Base-by-base conservation (phyloP, 352 stramenopile species). In the Globisporangium heterothallicum region DNA sequence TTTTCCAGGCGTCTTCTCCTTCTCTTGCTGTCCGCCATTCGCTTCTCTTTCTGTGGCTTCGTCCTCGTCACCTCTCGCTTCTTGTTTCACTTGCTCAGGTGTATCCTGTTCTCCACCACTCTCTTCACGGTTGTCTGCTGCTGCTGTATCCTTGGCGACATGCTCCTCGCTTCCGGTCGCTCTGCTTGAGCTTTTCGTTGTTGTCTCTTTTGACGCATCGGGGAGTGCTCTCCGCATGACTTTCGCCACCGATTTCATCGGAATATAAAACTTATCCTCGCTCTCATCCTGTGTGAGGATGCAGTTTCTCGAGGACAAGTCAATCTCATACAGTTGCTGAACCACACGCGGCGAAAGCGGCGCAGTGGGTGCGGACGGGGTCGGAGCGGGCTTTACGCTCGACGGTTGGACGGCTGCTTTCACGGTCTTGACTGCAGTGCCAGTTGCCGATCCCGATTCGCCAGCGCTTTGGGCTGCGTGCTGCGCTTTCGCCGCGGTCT, bases 191-290 rank as follows among this genome's bases (percentile, higher is more conserved):
- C 13, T 45, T 19, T 5, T 45, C 24, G 24, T 21, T 18, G 24
- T 34, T 25, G 18, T 29, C 4, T 43, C 10, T 36, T 19, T 19
- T 16, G 21, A 19, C 2, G 21, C 56, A 14, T 59, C 60, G 0
- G 68, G 72, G 2, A 93, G 54, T 1, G 58, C 75, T 29, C 58
- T 61, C 3, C 76, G 68, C 83, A 93, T 93, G 43, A 93, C 71
- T 46, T 89, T 91, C 4, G 70, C 58, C n/a, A 93, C 69, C 2
- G 63, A 61, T 34, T 87, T 86, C 3, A 67, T 19, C 1, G 83
- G 79, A 19, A 93, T 72, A 61, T 93, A 93, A 46, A 93, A 72
- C 38, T 83, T 83, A 14, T 89, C 78, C 6, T 93, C 83, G 19
- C 60, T 58, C 26, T 87, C 80, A 13, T 81, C 70, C 0, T 55